These are phyloP conservation scores for Lanmaoa pseudosensibilis DNA, from an alignment of 768 basidiomycete species.

Conservation along the genomic window DNA sequence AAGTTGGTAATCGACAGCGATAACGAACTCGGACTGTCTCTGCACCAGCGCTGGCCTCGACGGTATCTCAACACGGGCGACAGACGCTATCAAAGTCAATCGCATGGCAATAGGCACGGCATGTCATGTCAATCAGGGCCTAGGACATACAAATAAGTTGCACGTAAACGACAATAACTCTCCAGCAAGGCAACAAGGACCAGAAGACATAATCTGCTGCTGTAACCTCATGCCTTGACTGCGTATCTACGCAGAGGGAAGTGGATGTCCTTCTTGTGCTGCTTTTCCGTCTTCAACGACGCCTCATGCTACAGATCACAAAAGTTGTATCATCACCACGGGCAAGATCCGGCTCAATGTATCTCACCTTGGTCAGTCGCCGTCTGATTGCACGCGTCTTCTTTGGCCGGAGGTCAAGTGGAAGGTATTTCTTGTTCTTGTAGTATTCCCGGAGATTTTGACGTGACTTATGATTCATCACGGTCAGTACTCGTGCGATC, in stretches of 20 bases:
- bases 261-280: slow-evolving; percentile 92
- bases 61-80: not conserved
- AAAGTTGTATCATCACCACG: slow-evolving; percentile 4
- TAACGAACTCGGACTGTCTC: not conserved
- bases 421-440: slow-evolving; percentile 94
- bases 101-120: slow-evolving; percentile 26
- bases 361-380: slow-evolving; percentile 81
- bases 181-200: slow-evolving; percentile 5
- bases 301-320: slow-evolving; percentile 63
- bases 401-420: slow-evolving; percentile 96
- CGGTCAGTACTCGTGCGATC: slow-evolving; percentile 96
- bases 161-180: slow-evolving; percentile 32
- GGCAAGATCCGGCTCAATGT: not conserved
- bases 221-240: slow-evolving; percentile 74
- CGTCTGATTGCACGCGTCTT: slow-evolving; percentile 98
- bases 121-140: slow-evolving; percentile 36
- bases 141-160: slow-evolving; percentile 40
- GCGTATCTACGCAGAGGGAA: slow-evolving; percentile 95
- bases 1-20: not conserved
- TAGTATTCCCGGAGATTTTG: slow-evolving; percentile 97
- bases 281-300: slow-evolving; percentile 86
- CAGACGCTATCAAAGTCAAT: slow-evolving; percentile 1
- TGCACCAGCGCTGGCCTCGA: not conserved
- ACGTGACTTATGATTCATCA: slow-evolving; percentile 97
- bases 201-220: slow-evolving; percentile 23